A percentile compares a stretch with the other conserved stretches of the same genome.
phyloP scores from a whole-genome alignment of 768 basidiomycete species.

The Mycena amicta region DNA sequence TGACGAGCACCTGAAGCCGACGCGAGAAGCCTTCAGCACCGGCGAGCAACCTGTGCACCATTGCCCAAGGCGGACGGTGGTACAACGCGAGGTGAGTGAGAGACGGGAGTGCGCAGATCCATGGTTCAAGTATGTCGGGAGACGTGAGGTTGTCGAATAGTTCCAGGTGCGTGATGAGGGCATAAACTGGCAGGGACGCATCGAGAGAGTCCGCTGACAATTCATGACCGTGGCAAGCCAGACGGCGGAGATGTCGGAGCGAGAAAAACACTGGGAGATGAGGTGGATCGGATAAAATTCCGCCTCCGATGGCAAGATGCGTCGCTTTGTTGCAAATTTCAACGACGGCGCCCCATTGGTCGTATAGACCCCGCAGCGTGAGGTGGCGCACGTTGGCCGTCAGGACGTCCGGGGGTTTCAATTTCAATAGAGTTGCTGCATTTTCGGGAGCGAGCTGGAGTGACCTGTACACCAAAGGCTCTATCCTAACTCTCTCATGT shows the following conservation, averaged over 20 bases:
- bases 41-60: no score
- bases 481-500: neutral
- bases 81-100: neutral
- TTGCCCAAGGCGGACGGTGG: neutral
- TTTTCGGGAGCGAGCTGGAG: neutral
- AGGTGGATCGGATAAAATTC: neutral
- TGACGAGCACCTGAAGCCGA: neutral
- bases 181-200: neutral
- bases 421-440: neutral
- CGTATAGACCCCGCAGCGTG: no score
- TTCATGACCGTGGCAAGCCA: no score
- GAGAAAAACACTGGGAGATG: no score
- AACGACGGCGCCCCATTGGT: neutral
- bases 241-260: no score
- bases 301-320: no score
- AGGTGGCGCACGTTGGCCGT: neutral
- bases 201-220: no score
- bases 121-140: neutral
- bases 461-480: neutral
- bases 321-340: neutral
- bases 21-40: no score
- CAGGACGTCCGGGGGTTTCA: neutral
- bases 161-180: neutral
- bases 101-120: neutral
- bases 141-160: neutral